Base-by-base conservation (phyloP, 2,329 filamentous ascomycete species). In the Capronia americana region DNA sequence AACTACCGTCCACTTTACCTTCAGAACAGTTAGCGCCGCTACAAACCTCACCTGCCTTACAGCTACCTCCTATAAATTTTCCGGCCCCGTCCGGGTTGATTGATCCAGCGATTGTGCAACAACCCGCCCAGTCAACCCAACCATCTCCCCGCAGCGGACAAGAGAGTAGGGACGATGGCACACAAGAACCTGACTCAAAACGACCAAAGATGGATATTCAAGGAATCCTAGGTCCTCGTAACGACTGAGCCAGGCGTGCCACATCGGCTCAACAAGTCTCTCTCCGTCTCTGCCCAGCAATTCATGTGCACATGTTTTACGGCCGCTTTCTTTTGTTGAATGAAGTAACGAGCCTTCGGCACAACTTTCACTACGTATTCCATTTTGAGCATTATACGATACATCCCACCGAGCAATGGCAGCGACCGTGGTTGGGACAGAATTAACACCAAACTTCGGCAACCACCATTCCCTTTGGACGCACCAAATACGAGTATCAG, bases 121-220 rank as follows among this genome's bases (percentile, higher is more conserved):
- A 65, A 28, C 57, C 57, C 30, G 55, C 50, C 32, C 65, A 61
- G 23, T 63, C 55, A 14, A 61, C 48, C 34, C 67, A 64, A 20
- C 51, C 32, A 20, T 38, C 46, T 23, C 59, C 54, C 51, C 63
- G 57, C 59, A 53, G 38, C 24, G 59, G 60, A 14, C 61, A 57
- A 24, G 58, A 56, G 30, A 60, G 51, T 44, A 60, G 63, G 44
- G 46, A 53, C 41, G 68, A 71, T 38, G 63, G 65, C 11, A 65
- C 66, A 28, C 64, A 69, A 55, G 69, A 71, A 46, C 71, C 67
- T 26, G 68, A 70, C 34, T 34, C 72, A 23, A 74, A 74, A 65
- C 64, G 72, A 50, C 71, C 71, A 11, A 72, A 69, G 55, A 73
- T 73, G 72, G 72, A 73, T 50, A 72, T 73, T 38, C 61, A 70